These are phyloP conservation scores for Pyrrhoderma noxium DNA, from an alignment of 1,284 basidiomycete species.

Conservation along the genomic window DNA sequence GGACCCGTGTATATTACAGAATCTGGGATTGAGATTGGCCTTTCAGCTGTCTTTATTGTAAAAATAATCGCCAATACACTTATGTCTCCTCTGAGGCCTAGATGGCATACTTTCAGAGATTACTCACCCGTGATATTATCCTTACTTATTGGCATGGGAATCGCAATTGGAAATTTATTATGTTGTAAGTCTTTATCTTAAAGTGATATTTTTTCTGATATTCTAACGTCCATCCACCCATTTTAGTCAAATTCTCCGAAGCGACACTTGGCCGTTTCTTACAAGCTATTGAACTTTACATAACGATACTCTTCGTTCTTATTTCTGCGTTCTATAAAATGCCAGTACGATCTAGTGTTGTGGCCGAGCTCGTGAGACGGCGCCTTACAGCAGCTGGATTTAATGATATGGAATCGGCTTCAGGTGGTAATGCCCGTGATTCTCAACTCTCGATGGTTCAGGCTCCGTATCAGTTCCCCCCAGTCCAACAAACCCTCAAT, in stretches of 20 bases:
- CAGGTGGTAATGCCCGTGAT: constrained; percentile 1
- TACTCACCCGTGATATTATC: constrained; percentile 47
- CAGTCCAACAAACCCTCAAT: neutral
- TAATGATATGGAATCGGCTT: constrained; percentile 5
- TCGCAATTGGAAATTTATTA: constrained; percentile 52
- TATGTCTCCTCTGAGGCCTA: constrained; percentile 33
- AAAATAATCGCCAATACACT: constrained; percentile 56
- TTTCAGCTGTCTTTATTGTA: constrained; percentile 51
- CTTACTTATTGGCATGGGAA: constrained; percentile 42
- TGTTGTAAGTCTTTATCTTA: constrained; percentile 39
- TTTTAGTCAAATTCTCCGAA: constrained; percentile 64
- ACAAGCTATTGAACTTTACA: constrained; percentile 58
- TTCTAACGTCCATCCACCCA: neutral
- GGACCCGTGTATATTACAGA: constrained; percentile 51
- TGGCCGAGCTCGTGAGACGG: constrained; percentile 19
- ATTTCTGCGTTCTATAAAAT: constrained; percentile 42
- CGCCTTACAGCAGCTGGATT: constrained; percentile 16
- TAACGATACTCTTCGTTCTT: constrained; percentile 50
- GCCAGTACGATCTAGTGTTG: constrained; percentile 21
- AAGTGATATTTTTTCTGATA: neutral
- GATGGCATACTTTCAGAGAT: constrained; percentile 39
- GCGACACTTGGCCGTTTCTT: constrained; percentile 63
- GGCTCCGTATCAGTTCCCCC: constrained; percentile 1
- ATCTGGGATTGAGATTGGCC: constrained; percentile 47
- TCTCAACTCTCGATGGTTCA: constrained; percentile 15